Base-by-base conservation (phyloP, 441 rosid genomes). In the Monsonia emarginata region DNA sequence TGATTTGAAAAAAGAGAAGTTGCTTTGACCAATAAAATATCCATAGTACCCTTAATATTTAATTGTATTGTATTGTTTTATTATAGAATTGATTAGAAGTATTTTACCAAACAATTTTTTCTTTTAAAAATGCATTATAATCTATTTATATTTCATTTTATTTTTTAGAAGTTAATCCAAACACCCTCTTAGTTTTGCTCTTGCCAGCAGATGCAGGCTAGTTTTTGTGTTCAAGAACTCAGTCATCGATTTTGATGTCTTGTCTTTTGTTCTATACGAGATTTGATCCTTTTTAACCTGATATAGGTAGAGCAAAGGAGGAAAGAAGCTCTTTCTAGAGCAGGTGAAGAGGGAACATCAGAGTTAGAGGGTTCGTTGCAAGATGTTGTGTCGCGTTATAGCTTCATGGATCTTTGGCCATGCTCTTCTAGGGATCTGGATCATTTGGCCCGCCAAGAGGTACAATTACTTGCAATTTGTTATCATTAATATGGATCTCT, bases 351-450 rank as follows among this genome's bases (percentile, higher is more conserved):
- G 69, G 96, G 84, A 66, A 73, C 76, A 36, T 76, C 87, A 65
- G 78, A 79, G 21, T 71, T 80, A 57, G 95, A 88, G 66, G 78
- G 77, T 75, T 86, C 96, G 40, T 79, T 93, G 74, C 87, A 85
- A 69, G 97, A 90, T 74, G 86, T 87, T 61, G 89, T 82, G 34
- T 84, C 95, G 57, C 88, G 97, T 26, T 88, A 93, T 75, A 82
- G 91, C 76, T 93, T 81, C 85, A 93, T 88, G 98, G 98, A 87
- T 84, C 91, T 93, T 36, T 88, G 88, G 95, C 98, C 98, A 5
- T 87, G 97, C 81, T 81, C 89, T 75, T 81, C 93, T 32, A 83
- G 72, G 73, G 98, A 93, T 71, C 83, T 93, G 78, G 96, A 93
- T 78, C 88, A 86, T 76, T 81, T 90, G 77, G 82, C 92, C 65